Base-by-base conservation (phyloP, 179 eudicot species). In the Monotropa hypopitys region DNA sequence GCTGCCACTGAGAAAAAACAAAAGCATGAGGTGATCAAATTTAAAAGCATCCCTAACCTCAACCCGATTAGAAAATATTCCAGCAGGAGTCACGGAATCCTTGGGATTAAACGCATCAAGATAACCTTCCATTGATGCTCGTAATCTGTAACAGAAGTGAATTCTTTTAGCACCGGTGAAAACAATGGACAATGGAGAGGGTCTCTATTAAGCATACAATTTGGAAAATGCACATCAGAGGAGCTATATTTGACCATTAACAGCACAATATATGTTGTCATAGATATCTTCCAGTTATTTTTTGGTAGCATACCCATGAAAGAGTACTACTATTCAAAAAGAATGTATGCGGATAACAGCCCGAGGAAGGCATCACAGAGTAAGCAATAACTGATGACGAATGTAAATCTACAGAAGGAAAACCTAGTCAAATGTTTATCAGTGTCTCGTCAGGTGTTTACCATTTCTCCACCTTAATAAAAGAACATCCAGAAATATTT, bases 121-220 rank as follows among this genome's bases (percentile, higher is more conserved):
- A 80, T 85, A 90, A 57, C 89, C 84, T 80, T 91, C 96, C 99
- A 95, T 93, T 62, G 99, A 95, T 80, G 88, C 82, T 77, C 99
- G 90, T 86, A 95, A 84, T 78, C 97, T 94, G 90, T 45, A 77
- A 67, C 65, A 73, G 59, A 62, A 76, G 18, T 65, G 50, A 46
- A 40, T 54, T 63, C 4, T 28, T 75, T 76, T 68, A 71, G 79
- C 42, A 62, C 11, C 11, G 28, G 26, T 42, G 42, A 43, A 40
- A 56, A 67, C 70, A 12, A 66, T 11, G 43, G 28, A 74, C 15
- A 75, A 73, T 63, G 40, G 8, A 32, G 23, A 40, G 16, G 5
- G 74, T 20, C 9, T 32, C 53, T 13, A 51, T 20, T 51, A 32
- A 73, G 15, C 40, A 69, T 16, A 20, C 7, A 35, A 2, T 51